Evolutionary conservation across 495 filamentous ascomycete genomes (phyloP), one percentile per base, ranked within the genome.

Genomic region (Talaromyces nanjingensis): DNA sequence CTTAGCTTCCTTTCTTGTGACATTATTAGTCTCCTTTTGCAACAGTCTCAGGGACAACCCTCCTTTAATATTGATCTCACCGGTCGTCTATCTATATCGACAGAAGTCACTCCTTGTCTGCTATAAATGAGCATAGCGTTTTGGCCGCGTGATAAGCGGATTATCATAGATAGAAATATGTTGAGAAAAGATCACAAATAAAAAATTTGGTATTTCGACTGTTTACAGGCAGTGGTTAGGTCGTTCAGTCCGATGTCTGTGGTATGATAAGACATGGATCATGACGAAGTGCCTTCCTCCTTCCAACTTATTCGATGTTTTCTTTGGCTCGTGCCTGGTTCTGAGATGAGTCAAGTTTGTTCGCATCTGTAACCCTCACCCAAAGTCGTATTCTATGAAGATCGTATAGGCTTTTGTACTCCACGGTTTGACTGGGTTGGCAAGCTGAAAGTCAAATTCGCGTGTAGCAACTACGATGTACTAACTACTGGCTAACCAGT

Each of bases 1-100:
- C 66, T 72, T 81, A 77, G 70, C 67, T 31, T 56, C 62, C 42
- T 63, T 66, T 65, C 24, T 37, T 22, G n/a, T 59, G 31, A 16
- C 27, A 63, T 64, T 63, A 63, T 71, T 64, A 37, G 58, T 39
- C 64, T 66, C 47, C 34, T 67, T 68, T 59, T 58, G 57, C 57
- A 27, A 31, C 20, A 24, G 34, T 24, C 57, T 59, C 31, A 39
- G 31, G 22, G 57, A 31, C 57, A 59, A 6, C 52, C 11, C 25
- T 55, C 52, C 25, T 25, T 27, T 25, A 55, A 55, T 29, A 55
- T 25, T 25, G 25, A 29, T 55, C 52, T 33, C 22, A 58, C 55
- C 22, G 29, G 31, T 20, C 27, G 56, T 59, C 56, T 24, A 59
- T 34, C 56, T 55, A 27, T 29, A 29, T 24, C 25, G 52, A 27